Evolutionary conservation across 352 stramenopile genomes (phyloP).

Genomic region (Phytopythium delawarense): DNA sequence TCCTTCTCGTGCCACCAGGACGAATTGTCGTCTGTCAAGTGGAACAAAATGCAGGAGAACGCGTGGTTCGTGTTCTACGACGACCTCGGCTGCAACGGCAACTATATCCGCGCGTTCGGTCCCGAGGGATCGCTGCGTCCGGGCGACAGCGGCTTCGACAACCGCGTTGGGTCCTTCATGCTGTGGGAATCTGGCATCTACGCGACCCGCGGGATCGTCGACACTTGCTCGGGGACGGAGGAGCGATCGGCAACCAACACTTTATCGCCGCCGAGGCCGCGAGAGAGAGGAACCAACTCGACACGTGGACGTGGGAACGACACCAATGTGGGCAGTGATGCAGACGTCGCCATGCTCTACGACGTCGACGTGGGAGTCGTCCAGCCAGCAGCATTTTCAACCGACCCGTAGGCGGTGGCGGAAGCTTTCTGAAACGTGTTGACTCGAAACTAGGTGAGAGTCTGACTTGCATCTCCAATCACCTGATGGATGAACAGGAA

Average conservation of each 20-base stretch:
- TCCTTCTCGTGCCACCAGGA: neutral
- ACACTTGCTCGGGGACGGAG: conserved; percentile 5
- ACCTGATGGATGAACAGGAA: too few relatives aligned
- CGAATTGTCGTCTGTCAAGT: neutral
- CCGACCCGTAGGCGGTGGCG: neutral
- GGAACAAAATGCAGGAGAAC: neutral
- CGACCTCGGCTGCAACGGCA: neutral
- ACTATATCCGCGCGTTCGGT: neutral
- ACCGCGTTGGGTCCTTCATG: conserved; percentile 15
- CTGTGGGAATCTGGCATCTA: conserved; percentile 19
- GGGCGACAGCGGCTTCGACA: neutral
- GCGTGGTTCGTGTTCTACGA: conserved; percentile 3
- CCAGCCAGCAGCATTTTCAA: neutral
- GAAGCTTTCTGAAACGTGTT: neutral
- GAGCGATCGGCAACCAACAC: neutral
- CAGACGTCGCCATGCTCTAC: neutral
- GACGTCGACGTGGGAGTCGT: neutral
- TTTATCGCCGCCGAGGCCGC: neutral
- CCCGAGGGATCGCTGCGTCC: neutral
- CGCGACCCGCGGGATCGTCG: conserved; percentile 8
- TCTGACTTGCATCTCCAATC: too few relatives aligned
- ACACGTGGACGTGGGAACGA: neutral
- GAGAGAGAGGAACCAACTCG: neutral
- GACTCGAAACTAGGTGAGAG: too few relatives aligned
- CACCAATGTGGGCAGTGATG: neutral